phyloP scores from a whole-genome alignment of 345 rosid genomes.

The Cardamine chenopodiifolia region DNA sequence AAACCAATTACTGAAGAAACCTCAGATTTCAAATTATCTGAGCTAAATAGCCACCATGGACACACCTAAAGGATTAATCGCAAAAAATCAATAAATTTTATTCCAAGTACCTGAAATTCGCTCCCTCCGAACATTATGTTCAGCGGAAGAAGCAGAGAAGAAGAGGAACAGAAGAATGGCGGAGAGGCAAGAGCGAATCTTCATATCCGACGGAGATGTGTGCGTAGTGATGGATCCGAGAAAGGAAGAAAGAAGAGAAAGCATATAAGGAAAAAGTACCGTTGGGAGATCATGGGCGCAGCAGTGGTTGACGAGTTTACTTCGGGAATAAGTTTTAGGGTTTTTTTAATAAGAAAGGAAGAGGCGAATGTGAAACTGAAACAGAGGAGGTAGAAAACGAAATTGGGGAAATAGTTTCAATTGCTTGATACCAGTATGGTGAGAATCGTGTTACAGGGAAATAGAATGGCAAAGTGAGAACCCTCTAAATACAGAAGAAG shows the following conservation, averaged over 20 bases:
- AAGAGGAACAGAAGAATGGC: constrained; percentile 40
- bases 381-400: constrained; percentile 44
- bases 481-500: too few species aligned
- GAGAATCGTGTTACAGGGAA: too few species aligned
- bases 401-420: constrained; percentile 63
- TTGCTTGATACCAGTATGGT: too few species aligned
- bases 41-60: neutral
- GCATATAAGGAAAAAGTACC: constrained; percentile 47
- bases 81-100: neutral
- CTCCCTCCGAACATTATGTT: constrained; percentile 59
- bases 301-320: constrained; percentile 74
- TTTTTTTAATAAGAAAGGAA: constrained; percentile 38
- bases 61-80: neutral
- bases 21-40: neutral
- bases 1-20: neutral
- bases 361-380: constrained; percentile 36
- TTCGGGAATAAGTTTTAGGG: constrained; percentile 54
- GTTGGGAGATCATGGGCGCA: constrained; percentile 70
- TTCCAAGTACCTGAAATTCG: constrained; percentile 67
- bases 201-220: constrained; percentile 49
- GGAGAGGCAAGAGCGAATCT: constrained; percentile 43
- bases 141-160: constrained; percentile 39
- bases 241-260: constrained; percentile 27
- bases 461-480: too few species aligned
- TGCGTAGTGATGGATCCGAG: constrained; percentile 28